phyloP scores from a whole-genome alignment of 305 asterid genomes.

The Solanum hybrid region DNA sequence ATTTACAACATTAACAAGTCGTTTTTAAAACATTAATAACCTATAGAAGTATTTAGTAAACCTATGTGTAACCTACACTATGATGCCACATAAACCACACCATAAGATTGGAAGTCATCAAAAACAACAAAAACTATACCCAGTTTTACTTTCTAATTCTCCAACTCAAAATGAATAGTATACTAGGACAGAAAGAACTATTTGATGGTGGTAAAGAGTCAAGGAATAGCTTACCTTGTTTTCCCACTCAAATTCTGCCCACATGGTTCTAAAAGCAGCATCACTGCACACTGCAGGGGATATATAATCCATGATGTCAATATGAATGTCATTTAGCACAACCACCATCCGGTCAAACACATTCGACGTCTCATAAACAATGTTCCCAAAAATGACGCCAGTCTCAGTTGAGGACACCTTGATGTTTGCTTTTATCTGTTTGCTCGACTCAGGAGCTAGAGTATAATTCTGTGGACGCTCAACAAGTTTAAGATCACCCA shows the following conservation, averaged over 20 bases:
- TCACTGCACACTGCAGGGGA: conserved; percentile 43
- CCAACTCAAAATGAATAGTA: neutral
- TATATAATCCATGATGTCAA: conserved; percentile 50
- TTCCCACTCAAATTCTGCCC: conserved; percentile 62
- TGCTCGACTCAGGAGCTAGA: conserved; percentile 43
- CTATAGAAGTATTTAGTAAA: neutral
- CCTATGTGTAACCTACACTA: neutral
- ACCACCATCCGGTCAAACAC: conserved; percentile 42
- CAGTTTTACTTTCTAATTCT: neutral
- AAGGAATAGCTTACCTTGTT: conserved; percentile 29
- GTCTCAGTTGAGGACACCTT: conserved; percentile 53
- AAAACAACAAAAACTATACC: neutral
- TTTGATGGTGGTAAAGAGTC: neutral
- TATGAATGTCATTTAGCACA: conserved; percentile 50
- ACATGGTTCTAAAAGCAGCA: conserved; percentile 48
- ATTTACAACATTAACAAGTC: neutral
- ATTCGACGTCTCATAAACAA: conserved; percentile 48
- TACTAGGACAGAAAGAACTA: neutral
- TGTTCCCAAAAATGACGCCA: conserved; percentile 45
- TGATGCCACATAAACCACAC: neutral
- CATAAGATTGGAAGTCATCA: neutral
- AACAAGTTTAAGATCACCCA: conserved; percentile 53
- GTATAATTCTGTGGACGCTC: conserved; percentile 53
- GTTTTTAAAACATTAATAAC: neutral
- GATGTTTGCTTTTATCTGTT: conserved; percentile 45